Evolutionary conservation across 176 grass and related monocot genomes (phyloP).

Genomic region (Paspalum vaginatum): DNA sequence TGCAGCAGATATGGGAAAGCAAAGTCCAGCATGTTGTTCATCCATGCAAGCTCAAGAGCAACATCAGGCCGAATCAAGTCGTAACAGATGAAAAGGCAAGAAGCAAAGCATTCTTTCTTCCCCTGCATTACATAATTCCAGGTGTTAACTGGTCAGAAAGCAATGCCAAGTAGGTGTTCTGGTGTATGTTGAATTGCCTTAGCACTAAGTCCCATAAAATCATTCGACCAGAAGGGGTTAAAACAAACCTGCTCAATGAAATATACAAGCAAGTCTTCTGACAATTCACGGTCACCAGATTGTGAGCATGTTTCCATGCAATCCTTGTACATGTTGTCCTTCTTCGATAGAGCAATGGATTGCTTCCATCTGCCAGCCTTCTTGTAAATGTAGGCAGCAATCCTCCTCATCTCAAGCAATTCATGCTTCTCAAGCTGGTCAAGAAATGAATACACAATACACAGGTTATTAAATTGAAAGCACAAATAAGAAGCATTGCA

Average conservation of each 20-base stretch:
- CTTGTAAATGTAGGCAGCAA: constrained; percentile 99
- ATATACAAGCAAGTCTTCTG: constrained; percentile 90
- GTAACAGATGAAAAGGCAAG: constrained; percentile 96
- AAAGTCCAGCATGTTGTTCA: constrained; percentile 96
- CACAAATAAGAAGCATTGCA: constrained; percentile 12
- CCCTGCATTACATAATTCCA: constrained; percentile 64
- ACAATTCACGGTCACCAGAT: constrained; percentile 83
- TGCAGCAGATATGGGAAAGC: constrained; percentile 94
- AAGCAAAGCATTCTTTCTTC: constrained; percentile 98
- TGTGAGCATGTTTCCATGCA: constrained; percentile 99
- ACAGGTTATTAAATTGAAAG: constrained; percentile 22
- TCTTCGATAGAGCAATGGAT: constrained; percentile 93
- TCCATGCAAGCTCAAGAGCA: constrained; percentile 96
- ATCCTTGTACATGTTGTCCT: constrained; percentile 98
- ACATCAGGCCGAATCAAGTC: constrained; percentile 90
- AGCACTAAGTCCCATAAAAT: not conserved
- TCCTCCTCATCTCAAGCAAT: constrained; percentile 97
- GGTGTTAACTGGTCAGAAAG: constrained; percentile 25
- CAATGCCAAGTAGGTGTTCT: not conserved
- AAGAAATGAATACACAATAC: constrained; percentile 13
- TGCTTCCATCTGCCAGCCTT: constrained; percentile 98
- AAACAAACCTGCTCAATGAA: constrained; percentile 87
- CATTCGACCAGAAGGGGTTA: not conserved
- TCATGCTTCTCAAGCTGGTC: constrained; percentile 96
- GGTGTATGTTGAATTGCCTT: not conserved